Base-by-base conservation (phyloP, 2,329 filamentous ascomycete genomes). In the Metarhizium brunneum region DNA sequence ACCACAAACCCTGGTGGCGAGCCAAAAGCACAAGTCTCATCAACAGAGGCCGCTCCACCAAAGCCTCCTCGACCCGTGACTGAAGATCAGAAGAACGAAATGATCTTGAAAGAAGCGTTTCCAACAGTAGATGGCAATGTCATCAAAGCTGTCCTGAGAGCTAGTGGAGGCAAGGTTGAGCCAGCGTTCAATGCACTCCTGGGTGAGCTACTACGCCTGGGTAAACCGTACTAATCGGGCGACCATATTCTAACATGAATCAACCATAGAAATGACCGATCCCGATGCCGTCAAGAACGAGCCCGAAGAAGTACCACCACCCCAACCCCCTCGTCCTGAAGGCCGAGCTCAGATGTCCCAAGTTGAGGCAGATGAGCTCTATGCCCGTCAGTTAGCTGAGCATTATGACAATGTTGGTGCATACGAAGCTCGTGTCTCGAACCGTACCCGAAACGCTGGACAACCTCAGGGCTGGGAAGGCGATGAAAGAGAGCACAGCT, bases 181-280 rank as follows among this genome's bases (percentile, higher is more conserved):
- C 88, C 90, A 36, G 92, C 94, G 14, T 99, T 99, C 74, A 94
- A 96, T 73, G 94, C 94, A 40, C 80, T 99, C 47, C 79, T 99
- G 48, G 88, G 89, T 90, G 77, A 59, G 65, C 25, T 32, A 14
- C 25, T 14, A 29, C n/a, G 36, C 18, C 13, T 29, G 40, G n/a
- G n/a, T 13, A 10, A 8, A 29, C 10, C 29, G 10, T 14, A 2
- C 36, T n/a, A 4, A 40, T 8, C 10, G 10, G 4, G 3, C 6
- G 11, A n/a, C 16, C 7, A 30, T 16, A 11, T 8, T 32, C 53
- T 57, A 18, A 57, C 53, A 25, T 43, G 7, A 30, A 29, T 3
- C n/a, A 1, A 40, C n/a, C 20, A 38, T 36, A 87, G 86, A 86
- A 64, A 90, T 90, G 87, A 90, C 87, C 59, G 88, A 91, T 66